Evolutionary conservation across 2,329 filamentous ascomycete species (phyloP).

Genomic region (Pseudonectria buxi): DNA sequence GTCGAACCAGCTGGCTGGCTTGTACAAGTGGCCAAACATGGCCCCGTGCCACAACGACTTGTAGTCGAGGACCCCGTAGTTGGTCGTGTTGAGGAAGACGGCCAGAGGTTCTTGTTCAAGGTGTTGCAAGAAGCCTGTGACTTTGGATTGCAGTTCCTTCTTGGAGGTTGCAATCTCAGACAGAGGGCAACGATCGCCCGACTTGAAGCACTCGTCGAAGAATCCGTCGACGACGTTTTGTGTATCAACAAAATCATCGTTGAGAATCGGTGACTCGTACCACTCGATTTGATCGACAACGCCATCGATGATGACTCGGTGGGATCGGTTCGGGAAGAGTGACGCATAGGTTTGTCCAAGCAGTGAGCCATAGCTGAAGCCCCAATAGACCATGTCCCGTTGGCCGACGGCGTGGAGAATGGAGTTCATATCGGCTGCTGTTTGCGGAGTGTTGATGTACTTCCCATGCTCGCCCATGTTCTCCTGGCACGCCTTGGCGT

Average conservation of each 20-base stretch:
- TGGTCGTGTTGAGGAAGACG: slow-evolving; percentile 36
- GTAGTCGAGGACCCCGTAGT: slow-evolving; percentile 33
- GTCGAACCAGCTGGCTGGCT: slow-evolving; percentile 29
- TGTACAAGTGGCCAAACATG: slow-evolving; percentile 34
- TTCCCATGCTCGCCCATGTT: slow-evolving; percentile 37
- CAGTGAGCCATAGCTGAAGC: slow-evolving; percentile 36
- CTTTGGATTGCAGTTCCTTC: slow-evolving; percentile 25
- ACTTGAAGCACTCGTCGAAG: slow-evolving; percentile 31
- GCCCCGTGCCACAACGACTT: slow-evolving; percentile 28
- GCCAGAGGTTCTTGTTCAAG: slow-evolving; percentile 33
- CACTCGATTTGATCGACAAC: slow-evolving; percentile 28
- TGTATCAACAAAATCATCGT: slow-evolving; percentile 23
- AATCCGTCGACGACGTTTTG: slow-evolving; percentile 26
- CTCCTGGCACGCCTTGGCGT: slow-evolving; percentile 34
- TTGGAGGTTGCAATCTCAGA: slow-evolving; percentile 29
- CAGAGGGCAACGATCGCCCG: slow-evolving; percentile 39
- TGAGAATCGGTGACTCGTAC: slow-evolving; percentile 21
- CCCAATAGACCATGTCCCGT: slow-evolving; percentile 32
- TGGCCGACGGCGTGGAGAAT: slow-evolving; percentile 36
- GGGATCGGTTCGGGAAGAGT: slow-evolving; percentile 28
- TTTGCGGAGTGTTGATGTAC: slow-evolving; percentile 44
- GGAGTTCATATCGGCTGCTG: slow-evolving; percentile 44
- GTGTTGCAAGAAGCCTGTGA: slow-evolving; percentile 26
- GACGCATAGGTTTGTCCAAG: slow-evolving; percentile 36
- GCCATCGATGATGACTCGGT: slow-evolving; percentile 31